Base-by-base conservation (phyloP, 352 stramenopile species). In the Pythium phragmitis region DNA sequence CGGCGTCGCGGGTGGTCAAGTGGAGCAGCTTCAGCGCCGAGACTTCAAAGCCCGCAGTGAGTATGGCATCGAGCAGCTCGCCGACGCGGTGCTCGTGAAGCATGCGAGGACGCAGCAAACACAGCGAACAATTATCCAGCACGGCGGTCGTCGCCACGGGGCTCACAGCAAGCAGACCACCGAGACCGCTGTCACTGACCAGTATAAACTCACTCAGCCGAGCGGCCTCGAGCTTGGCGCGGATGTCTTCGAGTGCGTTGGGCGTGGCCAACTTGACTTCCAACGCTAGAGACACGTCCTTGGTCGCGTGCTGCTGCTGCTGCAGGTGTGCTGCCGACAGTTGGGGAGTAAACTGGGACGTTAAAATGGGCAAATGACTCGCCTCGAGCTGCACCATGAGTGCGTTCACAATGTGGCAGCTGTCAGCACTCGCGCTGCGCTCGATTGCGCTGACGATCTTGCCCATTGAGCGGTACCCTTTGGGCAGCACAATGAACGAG, bases 1-100 rank as follows among this genome's bases (percentile, higher is more conserved):
- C 77, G 0, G 88, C 90, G 41, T 87, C 71, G 16, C 76, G 69
- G 60, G 88, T 87, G 19, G 88, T 79, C 17, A 98, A 69, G 23
- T 87, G 80, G 56, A 97, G 79, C 41, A 88, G 75, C 63, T 96
- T 87, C 26, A 97, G 69, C 2, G 92, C 93, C 19, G 89, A 96
- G 16, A 98, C 69, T 49, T 97, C 87, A 68, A 96, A 98, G 14
- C 88, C 91, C 13, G 82, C 68, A 8, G 50, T 57, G 23, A 96
- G 34, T 42, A 98, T 96, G 8, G 73, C 73, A 34, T 91, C 60
- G 34, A 98, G 57, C 19, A 98, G 79, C 13, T 82, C 70, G 13
- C 94, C 92, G 2, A 83, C 70, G 13, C 77, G 63, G 30, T 80
- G 78, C 48, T 90, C 82, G 16, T 75, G 75, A 12, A 91, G 13